Conservation (phyloP, 768 basidiomycete genomes). For the Suillus placidus region DNA sequence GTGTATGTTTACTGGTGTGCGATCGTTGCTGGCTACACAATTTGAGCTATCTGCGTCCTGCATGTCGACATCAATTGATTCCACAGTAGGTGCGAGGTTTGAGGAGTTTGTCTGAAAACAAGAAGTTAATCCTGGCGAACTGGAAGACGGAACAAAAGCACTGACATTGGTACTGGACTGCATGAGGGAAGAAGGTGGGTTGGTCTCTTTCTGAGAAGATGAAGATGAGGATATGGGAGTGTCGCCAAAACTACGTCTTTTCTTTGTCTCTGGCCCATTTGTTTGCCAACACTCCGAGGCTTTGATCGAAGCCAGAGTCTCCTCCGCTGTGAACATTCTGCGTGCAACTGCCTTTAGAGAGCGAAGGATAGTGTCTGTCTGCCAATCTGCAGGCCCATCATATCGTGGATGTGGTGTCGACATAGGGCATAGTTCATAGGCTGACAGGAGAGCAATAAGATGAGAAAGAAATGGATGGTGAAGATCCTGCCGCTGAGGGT, state of each 20-base stretch:
- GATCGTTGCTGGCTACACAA: constrained; percentile 30
- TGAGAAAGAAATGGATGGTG: constrained; percentile 51
- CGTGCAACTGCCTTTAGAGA: constrained; percentile 52
- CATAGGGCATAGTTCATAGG: constrained; percentile 58
- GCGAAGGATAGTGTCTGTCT: constrained; percentile 58
- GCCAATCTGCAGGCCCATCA: constrained; percentile 58
- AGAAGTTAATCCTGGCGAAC: neutral
- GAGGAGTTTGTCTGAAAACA: neutral
- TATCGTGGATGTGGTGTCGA: constrained; percentile 55
- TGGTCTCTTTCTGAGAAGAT: constrained; percentile 31
- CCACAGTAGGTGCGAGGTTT: neutral
- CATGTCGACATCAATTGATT: constrained; percentile 32
- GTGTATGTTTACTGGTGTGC: constrained; percentile 24
- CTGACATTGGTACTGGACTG: constrained; percentile 28
- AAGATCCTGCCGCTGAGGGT: constrained; percentile 20
- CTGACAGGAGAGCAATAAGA: constrained; percentile 58
- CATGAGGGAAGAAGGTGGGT: constrained; percentile 16
- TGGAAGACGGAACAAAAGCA: constrained; percentile 7
- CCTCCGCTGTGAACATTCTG: constrained; percentile 61
- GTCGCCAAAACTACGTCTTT: constrained; percentile 44
- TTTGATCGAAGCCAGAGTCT: constrained; percentile 43
- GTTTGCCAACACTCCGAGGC: constrained; percentile 37
- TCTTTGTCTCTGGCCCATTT: constrained; percentile 46
- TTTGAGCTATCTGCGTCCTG: constrained; percentile 26
- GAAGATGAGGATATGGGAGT: constrained; percentile 35